Base-by-base conservation (phyloP, 1,284 basidiomycete genomes). In the Ustanciosporium gigantosporum region DNA sequence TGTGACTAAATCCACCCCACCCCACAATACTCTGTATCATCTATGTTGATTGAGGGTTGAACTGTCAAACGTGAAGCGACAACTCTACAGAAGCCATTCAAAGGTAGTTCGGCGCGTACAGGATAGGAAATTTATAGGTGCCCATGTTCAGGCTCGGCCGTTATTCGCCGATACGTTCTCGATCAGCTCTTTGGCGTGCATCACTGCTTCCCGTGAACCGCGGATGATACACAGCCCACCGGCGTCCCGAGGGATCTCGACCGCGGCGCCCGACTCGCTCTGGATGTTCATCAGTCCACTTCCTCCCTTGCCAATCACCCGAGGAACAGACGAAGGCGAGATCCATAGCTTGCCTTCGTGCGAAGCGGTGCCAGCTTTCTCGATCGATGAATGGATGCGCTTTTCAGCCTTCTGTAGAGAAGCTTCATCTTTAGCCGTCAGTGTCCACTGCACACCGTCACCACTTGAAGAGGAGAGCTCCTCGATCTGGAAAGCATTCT, bases 221-320 rank as follows among this genome's bases (percentile, higher is more conserved):
- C 59, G 52, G 19, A 74, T 66, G 49, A 70, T 62, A 51, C 67
- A 66, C 17, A 68, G 41, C 25, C 65, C 68, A 21, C 52, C 52
- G 8, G 56, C 46, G 27, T 69, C 68, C 16, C 70, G 43, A 20
- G 71, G 70, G 27, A 74, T 70, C 50, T 72, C 66, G 47, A 74
- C 45, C n/a, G 50, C 38, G 17, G 66, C 62, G 32, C 66, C 67
- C 23, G 58, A 60, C 46, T 72, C 68, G 39, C 45, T 57, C 40
- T 74, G 62, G 25, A 71, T 58, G 48, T 53, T 50, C 43, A 44
- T 41, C 17, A 74, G 62, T 5, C 64, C 71, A 22, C 45, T 44
- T 4, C 71, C 71, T 4, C 61, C 59, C 13, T 55, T 49, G 25
- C 71, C 71, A 23, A 74, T 62, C 41, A 74, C 51, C 17, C 67